These are phyloP conservation scores for Fusarium sambucinum DNA, from an alignment of 2,329 filamentous ascomycete genomes.

Conservation along the genomic window DNA sequence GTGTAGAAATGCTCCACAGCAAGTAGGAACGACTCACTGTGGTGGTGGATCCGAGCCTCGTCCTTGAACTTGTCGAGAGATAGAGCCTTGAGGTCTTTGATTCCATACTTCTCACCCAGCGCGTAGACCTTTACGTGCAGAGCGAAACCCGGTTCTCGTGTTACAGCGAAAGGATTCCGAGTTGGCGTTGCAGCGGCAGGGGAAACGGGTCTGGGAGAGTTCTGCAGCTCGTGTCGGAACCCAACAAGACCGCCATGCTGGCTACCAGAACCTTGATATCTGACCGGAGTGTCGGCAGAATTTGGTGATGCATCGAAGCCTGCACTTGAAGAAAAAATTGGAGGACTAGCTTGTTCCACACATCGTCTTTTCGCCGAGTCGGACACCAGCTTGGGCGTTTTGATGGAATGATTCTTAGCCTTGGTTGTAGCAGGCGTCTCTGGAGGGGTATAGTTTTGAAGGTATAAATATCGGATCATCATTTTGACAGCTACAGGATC, in stretches of 20 bases:
- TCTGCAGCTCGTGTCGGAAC: background rate
- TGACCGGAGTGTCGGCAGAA: background rate
- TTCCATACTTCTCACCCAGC: slow-evolving; percentile 10
- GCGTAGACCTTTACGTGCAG: slow-evolving; percentile 12
- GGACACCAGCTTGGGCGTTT: background rate
- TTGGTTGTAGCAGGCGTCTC: background rate
- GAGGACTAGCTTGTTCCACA: background rate
- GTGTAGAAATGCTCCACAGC: slow-evolving; percentile 11
- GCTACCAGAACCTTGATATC: background rate
- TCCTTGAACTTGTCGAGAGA: background rate
- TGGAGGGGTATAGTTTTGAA: background rate
- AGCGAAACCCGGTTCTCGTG: background rate
- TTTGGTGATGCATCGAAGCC: background rate
- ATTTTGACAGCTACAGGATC: slow-evolving; percentile 6
- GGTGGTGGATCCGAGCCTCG: background rate
- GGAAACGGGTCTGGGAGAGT: background rate
- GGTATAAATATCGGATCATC: slow-evolving; percentile 24
- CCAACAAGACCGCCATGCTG: background rate
- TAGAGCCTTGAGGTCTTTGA: background rate
- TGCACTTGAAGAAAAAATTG: background rate
- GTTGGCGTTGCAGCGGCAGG: background rate
- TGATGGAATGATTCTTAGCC: background rate
- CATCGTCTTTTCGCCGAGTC: background rate
- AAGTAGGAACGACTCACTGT: background rate
- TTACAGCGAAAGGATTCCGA: background rate